Base-by-base conservation (phyloP, 1,139 yeast species). In the Yamadazyma diddensiae region DNA sequence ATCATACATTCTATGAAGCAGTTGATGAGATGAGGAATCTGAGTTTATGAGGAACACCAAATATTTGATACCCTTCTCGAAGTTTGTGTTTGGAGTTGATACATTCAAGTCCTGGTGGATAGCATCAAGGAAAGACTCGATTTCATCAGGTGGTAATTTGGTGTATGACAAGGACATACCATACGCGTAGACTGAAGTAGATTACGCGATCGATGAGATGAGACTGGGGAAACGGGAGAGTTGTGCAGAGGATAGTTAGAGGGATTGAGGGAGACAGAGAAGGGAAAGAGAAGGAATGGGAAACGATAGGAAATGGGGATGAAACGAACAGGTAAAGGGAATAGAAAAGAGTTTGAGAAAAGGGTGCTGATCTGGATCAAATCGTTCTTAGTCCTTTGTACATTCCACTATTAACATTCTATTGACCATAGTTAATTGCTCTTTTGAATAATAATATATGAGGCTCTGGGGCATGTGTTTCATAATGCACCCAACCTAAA, bases 391-490 rank as follows among this genome's bases (percentile, higher is more conserved):
- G 20, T 18, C 20, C 6, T 18, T 9, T 18, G 20, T 18, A 18
- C 9, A 18, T 18, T 18, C 20, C 20, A 18, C 20, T 18, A 18
- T 18, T 18, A 18, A 18, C 20, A 18, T n/a, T n/a, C n/a, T n/a
- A 28, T 27, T 32, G 31, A 15, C 57, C 55, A 34, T 59, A 62
- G 44, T 64, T 65, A 36, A 60, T 64, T 36, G 82, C 75, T 50
- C 87, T 69, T 56, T 90, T 92, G 68, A 94, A 94, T 43, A 94
- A 70, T 42, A 94, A 66, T 41, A 94, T 92, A 55, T 94, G 98
- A 17, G 99, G 99, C 58, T 94, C 99, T 21, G 98, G 99, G 0
- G 97, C 80, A 59, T 94, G 99, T 32, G 96, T 90, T 53, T 92
- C 99, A 55, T 92, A 94, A 59, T 94, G 98, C 32, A 77, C 94